phyloP scores from a whole-genome alignment of 2,329 filamentous ascomycete genomes.

The Shiraia sp. region DNA sequence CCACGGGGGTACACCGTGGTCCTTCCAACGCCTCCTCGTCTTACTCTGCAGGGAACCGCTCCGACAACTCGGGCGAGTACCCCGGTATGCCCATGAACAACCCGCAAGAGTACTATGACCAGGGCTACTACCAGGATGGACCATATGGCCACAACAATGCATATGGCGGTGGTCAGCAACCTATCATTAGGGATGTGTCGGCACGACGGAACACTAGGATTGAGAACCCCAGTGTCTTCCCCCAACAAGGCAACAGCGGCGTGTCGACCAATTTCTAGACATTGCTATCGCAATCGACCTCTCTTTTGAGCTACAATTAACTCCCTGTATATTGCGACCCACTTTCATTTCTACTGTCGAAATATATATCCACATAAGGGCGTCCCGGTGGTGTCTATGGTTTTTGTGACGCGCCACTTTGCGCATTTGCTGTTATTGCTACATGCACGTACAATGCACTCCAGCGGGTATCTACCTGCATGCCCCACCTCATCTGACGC shows the following conservation, averaged over 20 bases:
- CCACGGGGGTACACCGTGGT: slow-evolving; percentile 75
- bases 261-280: slow-evolving; percentile 94
- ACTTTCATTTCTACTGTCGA: slow-evolving; percentile 6
- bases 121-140: slow-evolving; percentile 56
- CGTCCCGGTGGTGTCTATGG: slow-evolving; percentile 13
- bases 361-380: slow-evolving; percentile 13
- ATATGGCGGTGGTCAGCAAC: slow-evolving; percentile 61
- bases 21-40: slow-evolving; percentile 95
- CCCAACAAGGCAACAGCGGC: slow-evolving; percentile 85
- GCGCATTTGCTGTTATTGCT: slow-evolving; percentile 8
- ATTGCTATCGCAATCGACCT: slow-evolving; percentile 1
- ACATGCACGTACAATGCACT: slow-evolving; percentile 11
- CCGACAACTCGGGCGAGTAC: slow-evolving; percentile 63
- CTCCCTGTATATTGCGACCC: slow-evolving; percentile 23
- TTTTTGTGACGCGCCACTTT: slow-evolving; percentile 1
- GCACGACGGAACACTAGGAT: slow-evolving; percentile 93
- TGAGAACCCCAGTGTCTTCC: slow-evolving; percentile 85
- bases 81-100: slow-evolving; percentile 51
- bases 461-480: slow-evolving; percentile 10
- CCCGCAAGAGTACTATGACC: slow-evolving; percentile 56
- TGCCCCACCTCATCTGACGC: slow-evolving; percentile 12
- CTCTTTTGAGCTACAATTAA: slow-evolving; percentile 3
- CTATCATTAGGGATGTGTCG: slow-evolving; percentile 90
- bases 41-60: slow-evolving; percentile 81
- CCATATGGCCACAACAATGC: slow-evolving; percentile 61